These are phyloP conservation scores for Gypsophila paniculata DNA, from an alignment of 179 eudicot species.

Conservation along the genomic window DNA sequence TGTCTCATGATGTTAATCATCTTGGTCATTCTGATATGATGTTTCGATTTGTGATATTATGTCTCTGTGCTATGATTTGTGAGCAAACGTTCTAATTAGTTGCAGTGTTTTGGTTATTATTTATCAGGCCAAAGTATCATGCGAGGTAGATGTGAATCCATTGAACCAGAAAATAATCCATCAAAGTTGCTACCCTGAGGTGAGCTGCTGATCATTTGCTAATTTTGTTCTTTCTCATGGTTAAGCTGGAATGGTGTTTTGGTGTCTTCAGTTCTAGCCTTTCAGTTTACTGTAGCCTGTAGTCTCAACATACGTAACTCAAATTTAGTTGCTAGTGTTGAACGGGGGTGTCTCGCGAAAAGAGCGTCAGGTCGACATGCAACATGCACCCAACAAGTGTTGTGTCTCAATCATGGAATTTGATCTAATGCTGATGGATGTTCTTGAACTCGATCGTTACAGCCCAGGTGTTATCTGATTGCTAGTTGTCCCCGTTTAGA, in stretches of 20 bases:
- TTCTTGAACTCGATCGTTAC: not conserved
- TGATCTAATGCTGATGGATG: not conserved
- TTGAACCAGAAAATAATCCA: constrained; percentile 39
- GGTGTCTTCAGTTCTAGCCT: not conserved
- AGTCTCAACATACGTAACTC: too few species aligned
- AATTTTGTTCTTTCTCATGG: not conserved
- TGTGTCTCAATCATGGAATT: not conserved
- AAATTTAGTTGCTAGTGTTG: too few species aligned
- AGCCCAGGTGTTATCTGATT: not conserved
- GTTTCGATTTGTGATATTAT: not conserved
- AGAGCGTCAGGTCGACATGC: too few species aligned
- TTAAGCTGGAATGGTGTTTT: not conserved
- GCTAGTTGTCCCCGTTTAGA: not conserved
- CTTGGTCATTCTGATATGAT: not conserved
- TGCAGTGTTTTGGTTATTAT: not conserved
- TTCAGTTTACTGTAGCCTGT: too few species aligned
- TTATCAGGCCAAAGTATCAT: constrained; percentile 44
- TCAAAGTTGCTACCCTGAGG: constrained; percentile 54
- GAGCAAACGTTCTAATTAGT: not conserved
- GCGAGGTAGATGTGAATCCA: constrained; percentile 46
- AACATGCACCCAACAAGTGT: not conserved
- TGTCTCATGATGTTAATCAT: not conserved
- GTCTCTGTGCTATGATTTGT: not conserved
- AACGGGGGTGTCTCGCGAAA: too few species aligned
- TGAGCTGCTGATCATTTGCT: constrained; percentile 18